These are phyloP conservation scores for Podospora anserina DNA, from an alignment of 495 filamentous ascomycete genomes.

Conservation along the genomic window DNA sequence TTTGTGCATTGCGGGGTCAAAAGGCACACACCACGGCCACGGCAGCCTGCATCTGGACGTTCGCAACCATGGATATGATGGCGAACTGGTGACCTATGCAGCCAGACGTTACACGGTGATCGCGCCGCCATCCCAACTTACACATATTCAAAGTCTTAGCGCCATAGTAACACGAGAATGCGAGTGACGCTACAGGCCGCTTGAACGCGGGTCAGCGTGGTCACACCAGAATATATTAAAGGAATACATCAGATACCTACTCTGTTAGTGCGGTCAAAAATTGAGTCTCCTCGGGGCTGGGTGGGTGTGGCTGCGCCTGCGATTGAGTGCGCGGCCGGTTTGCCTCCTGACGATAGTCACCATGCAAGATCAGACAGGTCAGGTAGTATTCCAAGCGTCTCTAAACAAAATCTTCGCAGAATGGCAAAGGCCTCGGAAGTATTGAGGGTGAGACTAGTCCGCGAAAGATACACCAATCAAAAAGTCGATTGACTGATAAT, in stretches of 20 bases:
- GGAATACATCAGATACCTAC: background rate
- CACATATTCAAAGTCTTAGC: background rate
- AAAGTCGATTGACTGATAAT: background rate
- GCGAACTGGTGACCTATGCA: constrained; percentile 1
- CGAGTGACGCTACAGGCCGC: background rate
- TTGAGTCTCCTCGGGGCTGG: background rate
- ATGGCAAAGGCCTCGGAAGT: background rate
- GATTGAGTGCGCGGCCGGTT: background rate
- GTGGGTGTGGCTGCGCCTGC: background rate
- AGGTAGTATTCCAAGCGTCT: background rate
- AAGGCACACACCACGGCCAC: background rate
- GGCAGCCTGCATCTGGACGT: background rate
- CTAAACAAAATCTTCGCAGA: background rate
- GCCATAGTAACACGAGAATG: background rate
- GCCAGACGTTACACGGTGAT: constrained; percentile 1
- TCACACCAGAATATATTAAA: background rate
- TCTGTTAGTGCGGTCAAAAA: background rate
- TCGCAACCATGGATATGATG: background rate
- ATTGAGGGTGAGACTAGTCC: background rate
- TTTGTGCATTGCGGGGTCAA: background rate
- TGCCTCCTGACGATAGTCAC: background rate
- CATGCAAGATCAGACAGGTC: background rate
- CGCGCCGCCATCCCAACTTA: background rate
- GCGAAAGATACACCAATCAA: background rate
- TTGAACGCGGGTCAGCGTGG: background rate